Evolutionary conservation across 2,329 filamentous ascomycete genomes (phyloP).

Genomic region (Claviceps sp.): DNA sequence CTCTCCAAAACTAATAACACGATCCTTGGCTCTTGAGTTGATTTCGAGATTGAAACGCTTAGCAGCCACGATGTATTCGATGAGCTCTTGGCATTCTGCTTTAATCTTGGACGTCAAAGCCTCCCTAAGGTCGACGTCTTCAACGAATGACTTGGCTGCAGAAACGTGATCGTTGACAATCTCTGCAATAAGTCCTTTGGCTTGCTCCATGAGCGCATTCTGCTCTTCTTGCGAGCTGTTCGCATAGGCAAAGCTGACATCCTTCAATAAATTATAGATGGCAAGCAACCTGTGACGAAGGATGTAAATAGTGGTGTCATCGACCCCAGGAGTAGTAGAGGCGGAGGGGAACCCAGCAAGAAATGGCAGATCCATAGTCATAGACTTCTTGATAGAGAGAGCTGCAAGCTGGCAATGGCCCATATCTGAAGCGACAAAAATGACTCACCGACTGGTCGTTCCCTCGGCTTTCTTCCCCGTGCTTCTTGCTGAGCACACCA

Average conservation of each 20-base stretch:
- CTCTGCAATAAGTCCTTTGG: constrained; percentile 61
- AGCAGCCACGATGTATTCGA: constrained; percentile 55
- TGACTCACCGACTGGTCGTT: constrained; percentile 79
- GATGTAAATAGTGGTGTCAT: background rate
- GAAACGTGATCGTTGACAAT: constrained; percentile 72
- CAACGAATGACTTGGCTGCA: constrained; percentile 52
- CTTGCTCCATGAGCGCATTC: constrained; percentile 44
- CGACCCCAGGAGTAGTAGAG: no score
- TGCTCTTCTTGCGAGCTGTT: constrained; percentile 40
- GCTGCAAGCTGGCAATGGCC: background rate
- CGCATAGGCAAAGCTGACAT: constrained; percentile 31
- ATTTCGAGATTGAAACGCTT: constrained; percentile 60
- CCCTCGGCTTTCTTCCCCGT: constrained; percentile 89
- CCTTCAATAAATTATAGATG: constrained; percentile 43
- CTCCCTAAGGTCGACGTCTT: constrained; percentile 40
- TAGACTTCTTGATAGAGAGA: no score
- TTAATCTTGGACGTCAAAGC: constrained; percentile 54
- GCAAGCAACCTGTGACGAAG: constrained; percentile 35
- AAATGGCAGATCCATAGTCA: no score
- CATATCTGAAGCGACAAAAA: background rate
- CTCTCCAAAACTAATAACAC: constrained; percentile 89
- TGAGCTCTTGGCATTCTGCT: constrained; percentile 65
- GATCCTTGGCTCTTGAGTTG: constrained; percentile 66
- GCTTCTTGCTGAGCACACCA: constrained; percentile 92
- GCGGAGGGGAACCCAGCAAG: background rate